These are phyloP conservation scores for Purpureocillium takamizusanense DNA, from an alignment of 2,329 filamentous ascomycete genomes.

Conservation along the genomic window DNA sequence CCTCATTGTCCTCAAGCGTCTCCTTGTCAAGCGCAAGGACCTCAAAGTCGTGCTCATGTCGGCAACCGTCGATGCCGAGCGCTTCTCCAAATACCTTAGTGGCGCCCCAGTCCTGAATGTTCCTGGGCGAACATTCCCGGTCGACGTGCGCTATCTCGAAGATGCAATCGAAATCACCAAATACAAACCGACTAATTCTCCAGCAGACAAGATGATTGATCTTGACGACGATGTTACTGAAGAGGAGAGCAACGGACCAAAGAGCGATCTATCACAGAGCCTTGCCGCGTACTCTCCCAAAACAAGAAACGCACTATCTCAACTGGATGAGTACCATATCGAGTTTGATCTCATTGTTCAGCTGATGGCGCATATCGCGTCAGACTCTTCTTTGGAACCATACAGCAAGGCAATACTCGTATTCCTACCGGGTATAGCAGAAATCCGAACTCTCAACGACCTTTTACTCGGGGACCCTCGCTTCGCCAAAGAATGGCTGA, in stretches of 20 bases:
- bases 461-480: constrained; percentile 67
- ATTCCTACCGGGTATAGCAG: constrained; percentile 88
- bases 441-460: constrained; percentile 84
- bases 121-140: constrained; percentile 88
- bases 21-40: constrained; percentile 68
- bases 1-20: constrained; percentile 78
- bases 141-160: constrained; percentile 79
- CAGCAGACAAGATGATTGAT: constrained; percentile 46
- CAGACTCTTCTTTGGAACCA: constrained; percentile 50
- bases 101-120: constrained; percentile 82
- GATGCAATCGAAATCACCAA: constrained; percentile 85
- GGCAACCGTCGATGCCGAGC: constrained; percentile 86
- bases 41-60: constrained; percentile 96
- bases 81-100: constrained; percentile 81
- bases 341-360: constrained; percentile 80
- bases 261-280: constrained; percentile 52
- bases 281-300: constrained; percentile 65
- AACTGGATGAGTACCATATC: constrained; percentile 84
- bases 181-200: constrained; percentile 44
- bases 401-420: constrained; percentile 91
- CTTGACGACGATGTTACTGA: constrained; percentile 52
- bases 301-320: constrained; percentile 65
- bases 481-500: constrained; percentile 70
- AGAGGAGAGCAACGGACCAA: constrained; percentile 40
- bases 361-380: constrained; percentile 68